These are phyloP conservation scores for Biscogniauxia marginata DNA, from an alignment of 2,329 filamentous ascomycete genomes.

Conservation along the genomic window DNA sequence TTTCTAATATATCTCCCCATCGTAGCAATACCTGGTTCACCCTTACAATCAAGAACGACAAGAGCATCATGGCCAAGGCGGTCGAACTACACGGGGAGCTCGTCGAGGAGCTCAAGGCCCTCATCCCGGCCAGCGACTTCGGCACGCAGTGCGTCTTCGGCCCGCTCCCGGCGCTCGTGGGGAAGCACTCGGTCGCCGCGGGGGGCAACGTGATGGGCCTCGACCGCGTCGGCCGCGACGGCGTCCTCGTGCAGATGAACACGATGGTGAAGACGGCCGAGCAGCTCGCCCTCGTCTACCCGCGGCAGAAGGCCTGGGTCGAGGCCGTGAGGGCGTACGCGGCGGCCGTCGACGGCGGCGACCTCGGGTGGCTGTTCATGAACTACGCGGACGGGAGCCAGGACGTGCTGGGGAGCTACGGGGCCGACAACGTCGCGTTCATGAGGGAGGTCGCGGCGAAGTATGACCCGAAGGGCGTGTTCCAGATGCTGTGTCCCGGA, in stretches of 20 bases:
- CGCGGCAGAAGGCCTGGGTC: neutral
- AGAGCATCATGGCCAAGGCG: slow-evolving; percentile 34
- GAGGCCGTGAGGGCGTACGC: neutral
- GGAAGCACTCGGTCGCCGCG: neutral
- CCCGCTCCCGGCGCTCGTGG: slow-evolving; percentile 13
- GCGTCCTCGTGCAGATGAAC: neutral
- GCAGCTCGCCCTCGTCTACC: neutral
- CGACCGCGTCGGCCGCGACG: neutral
- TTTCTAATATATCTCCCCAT: neutral
- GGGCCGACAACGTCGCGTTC: slow-evolving; percentile 28
- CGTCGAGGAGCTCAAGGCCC: slow-evolving; percentile 24
- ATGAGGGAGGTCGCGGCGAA: slow-evolving; percentile 27
- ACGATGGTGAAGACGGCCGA: neutral
- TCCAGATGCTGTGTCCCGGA: slow-evolving; percentile 35
- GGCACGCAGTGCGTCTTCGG: slow-evolving; percentile 35
- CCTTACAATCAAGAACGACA: slow-evolving; percentile 36
- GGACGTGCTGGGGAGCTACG: slow-evolving; percentile 23
- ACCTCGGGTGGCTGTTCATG: neutral
- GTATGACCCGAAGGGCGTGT: slow-evolving; percentile 35
- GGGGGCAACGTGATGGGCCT: neutral
- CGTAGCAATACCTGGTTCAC: slow-evolving; percentile 38
- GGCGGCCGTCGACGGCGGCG: too few species aligned
- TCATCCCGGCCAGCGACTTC: slow-evolving; percentile 27
- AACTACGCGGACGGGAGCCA: neutral
- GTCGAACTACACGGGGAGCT: slow-evolving; percentile 33